phyloP scores from a whole-genome alignment of 1,139 yeast genomes.

The Candida frijolesensis region DNA sequence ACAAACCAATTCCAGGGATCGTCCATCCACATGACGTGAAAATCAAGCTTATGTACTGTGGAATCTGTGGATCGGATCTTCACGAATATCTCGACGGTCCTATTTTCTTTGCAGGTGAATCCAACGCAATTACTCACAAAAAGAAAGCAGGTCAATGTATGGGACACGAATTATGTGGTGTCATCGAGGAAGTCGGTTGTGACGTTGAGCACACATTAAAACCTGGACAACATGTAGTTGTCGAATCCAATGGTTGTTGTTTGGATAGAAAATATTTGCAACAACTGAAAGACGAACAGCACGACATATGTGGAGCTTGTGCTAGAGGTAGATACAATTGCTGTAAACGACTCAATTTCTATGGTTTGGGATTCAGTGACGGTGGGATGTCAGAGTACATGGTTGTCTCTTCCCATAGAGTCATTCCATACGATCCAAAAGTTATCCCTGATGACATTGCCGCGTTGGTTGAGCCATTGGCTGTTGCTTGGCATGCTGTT shows the following conservation, averaged over 20 bases:
- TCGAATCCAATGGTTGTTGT: constrained; percentile 58
- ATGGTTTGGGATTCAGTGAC: constrained; percentile 51
- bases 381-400: constrained; percentile 56
- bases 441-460: constrained; percentile 53
- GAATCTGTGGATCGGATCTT: constrained; percentile 62
- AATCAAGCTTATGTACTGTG: constrained; percentile 53
- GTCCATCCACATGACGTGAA: constrained; percentile 49
- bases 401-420: constrained; percentile 49
- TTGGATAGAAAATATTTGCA: constrained; percentile 12
- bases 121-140: constrained; percentile 21
- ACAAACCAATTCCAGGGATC: constrained; percentile 48
- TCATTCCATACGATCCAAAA: constrained; percentile 45
- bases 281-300: background rate
- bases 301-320: constrained; percentile 43
- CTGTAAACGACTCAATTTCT: constrained; percentile 43
- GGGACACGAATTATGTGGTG: constrained; percentile 59
- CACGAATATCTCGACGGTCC: constrained; percentile 58
- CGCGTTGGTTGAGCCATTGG: constrained; percentile 57
- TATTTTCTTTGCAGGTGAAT: constrained; percentile 42
- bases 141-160: constrained; percentile 28
- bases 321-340: constrained; percentile 47
- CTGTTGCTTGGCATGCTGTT: constrained; percentile 65
- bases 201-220: constrained; percentile 12
- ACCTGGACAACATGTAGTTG: constrained; percentile 31
- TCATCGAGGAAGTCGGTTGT: constrained; percentile 33